Percentiles rank a stretch among this genome's conserved stretches.
These are phyloP conservation scores for Ensete glaucum DNA, from an alignment of 176 grass and related monocot genomes.

Conservation along the genomic window DNA sequence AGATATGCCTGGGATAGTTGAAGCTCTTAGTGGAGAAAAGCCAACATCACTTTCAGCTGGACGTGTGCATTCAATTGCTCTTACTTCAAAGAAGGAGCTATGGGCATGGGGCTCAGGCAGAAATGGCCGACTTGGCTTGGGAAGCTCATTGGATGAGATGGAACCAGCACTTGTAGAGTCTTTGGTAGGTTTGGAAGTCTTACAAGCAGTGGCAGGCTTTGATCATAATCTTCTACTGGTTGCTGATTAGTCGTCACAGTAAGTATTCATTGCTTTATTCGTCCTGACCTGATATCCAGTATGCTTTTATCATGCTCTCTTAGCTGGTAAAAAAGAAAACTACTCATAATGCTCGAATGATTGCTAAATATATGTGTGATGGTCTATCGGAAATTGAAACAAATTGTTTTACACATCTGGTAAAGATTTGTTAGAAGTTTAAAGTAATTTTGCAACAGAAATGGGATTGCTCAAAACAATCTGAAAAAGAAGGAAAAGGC, in stretches of 20 bases:
- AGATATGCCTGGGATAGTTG: conserved; percentile 39
- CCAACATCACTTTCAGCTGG: conserved; percentile 48
- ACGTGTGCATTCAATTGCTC: conserved; percentile 60
- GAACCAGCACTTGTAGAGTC: conserved; percentile 56
- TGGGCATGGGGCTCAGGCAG: conserved; percentile 83
- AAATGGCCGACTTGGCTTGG: conserved; percentile 66
- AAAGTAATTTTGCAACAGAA: not conserved
- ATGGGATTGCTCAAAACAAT: not conserved
- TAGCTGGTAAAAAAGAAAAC: not conserved
- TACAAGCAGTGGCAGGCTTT: conserved; percentile 55
- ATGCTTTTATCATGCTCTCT: not conserved
- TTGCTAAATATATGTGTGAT: not conserved
- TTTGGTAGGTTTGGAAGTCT: conserved; percentile 48
- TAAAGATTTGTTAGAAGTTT: not conserved
- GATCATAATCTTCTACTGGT: conserved; percentile 81
- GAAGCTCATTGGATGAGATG: conserved; percentile 67
- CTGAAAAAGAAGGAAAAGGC: not conserved
- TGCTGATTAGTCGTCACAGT: conserved; percentile 26
- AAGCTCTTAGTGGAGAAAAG: conserved; percentile 38
- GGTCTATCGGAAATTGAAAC: not conserved
- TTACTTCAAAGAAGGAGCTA: conserved; percentile 46
- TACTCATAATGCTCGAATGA: not conserved
- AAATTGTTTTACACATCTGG: not conserved
- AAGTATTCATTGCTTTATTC: not conserved
- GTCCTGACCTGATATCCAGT: not conserved